A percentile compares a stretch with the other conserved stretches of the same genome.
phyloP scores from a whole-genome alignment of 2,329 filamentous ascomycete species.

The Paecilomyces sp. region DNA sequence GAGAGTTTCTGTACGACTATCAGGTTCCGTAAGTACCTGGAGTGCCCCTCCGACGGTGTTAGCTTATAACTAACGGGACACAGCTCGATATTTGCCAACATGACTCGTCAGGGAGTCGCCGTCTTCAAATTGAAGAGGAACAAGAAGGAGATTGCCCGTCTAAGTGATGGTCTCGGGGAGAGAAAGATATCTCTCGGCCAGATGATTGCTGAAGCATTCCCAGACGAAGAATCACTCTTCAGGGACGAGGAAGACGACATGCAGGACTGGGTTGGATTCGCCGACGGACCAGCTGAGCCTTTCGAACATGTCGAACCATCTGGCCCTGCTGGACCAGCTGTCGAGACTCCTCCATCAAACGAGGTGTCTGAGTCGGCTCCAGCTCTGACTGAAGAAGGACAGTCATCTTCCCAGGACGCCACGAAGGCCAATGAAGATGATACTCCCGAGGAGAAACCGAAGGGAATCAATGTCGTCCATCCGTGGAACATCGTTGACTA shows the following conservation, averaged over 20 bases:
- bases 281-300: background rate
- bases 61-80: background rate
- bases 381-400: background rate
- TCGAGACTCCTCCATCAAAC: background rate
- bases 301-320: too few species aligned
- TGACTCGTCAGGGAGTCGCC: background rate
- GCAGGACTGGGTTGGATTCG: background rate
- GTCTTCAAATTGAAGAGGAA: conserved; percentile 14
- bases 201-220: background rate
- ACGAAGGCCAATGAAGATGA: background rate
- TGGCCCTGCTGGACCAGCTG: background rate
- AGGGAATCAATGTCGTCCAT: conserved; percentile 10
- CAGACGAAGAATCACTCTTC: conserved; percentile 2
- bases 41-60: background rate
- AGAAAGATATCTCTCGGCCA: conserved; percentile 2
- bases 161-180: background rate
- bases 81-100: background rate
- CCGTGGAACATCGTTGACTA: conserved; percentile 27
- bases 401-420: background rate
- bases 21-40: background rate
- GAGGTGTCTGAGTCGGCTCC: background rate
- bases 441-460: background rate
- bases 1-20: background rate
- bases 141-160: conserved; percentile 5
- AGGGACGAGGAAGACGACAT: background rate